phyloP scores from a whole-genome alignment of 1,139 yeast genomes.

The Magnusiomyces sp. region DNA sequence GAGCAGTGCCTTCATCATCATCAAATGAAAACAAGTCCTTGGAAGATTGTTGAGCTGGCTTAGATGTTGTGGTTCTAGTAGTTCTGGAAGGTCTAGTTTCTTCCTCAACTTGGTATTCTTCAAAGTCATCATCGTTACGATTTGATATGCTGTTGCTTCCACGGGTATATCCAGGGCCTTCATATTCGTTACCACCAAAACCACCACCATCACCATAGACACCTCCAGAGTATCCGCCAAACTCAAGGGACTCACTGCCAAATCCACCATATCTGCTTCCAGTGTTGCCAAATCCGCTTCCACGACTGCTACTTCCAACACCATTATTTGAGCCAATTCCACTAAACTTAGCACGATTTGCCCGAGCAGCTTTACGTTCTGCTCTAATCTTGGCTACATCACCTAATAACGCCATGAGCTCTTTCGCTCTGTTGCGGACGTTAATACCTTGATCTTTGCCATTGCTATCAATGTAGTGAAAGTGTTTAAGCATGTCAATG shows the following conservation, averaged over 20 bases:
- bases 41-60: conserved; percentile 14
- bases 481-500: conserved; percentile 81
- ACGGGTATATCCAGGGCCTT: conserved; percentile 28
- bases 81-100: conserved; percentile 10
- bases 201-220: conserved; percentile 81
- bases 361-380: conserved; percentile 85
- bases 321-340: conserved; percentile 36
- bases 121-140: conserved; percentile 37
- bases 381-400: conserved; percentile 71
- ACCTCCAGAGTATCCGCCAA: conserved; percentile 38
- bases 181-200: conserved; percentile 38
- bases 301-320: conserved; percentile 20
- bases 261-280: conserved; percentile 35
- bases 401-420: conserved; percentile 57
- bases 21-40: conserved; percentile 50
- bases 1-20: conserved; percentile 26
- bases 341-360: conserved; percentile 54
- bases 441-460: conserved; percentile 96
- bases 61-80: conserved; percentile 12
- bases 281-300: conserved; percentile 36
- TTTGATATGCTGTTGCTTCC: conserved; percentile 14
- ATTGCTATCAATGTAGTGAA: conserved; percentile 88
- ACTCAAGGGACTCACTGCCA: conserved; percentile 35
- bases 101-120: conserved; percentile 52
- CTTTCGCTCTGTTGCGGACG: conserved; percentile 85